These are phyloP conservation scores for Mycosarcoma mackinlayi DNA, from an alignment of 1,284 basidiomycete genomes.

Conservation along the genomic window DNA sequence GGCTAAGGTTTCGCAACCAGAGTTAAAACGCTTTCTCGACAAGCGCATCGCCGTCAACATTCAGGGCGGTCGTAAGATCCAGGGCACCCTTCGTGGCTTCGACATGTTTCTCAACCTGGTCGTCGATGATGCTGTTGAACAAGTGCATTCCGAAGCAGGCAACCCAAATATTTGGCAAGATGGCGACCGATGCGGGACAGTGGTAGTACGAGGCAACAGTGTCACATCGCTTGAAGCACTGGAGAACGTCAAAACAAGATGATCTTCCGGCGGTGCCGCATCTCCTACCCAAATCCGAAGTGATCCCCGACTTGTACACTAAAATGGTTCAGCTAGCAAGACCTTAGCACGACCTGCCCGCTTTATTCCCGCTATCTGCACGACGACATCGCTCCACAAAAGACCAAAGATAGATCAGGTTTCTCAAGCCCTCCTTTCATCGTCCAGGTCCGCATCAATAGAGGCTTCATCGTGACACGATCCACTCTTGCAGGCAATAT, in stretches of 20 bases:
- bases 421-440: too few species aligned
- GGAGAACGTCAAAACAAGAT: conserved; percentile 61
- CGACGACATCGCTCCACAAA: too few species aligned
- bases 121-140: conserved; percentile 93
- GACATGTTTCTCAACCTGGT: conserved; percentile 99
- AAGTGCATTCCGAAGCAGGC: conserved; percentile 75
- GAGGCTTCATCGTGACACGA: too few species aligned
- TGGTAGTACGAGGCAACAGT: conserved; percentile 66
- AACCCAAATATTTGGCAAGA: conserved; percentile 57
- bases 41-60: conserved; percentile 94
- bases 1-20: conserved; percentile 66
- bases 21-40: conserved; percentile 84
- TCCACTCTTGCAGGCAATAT: too few species aligned
- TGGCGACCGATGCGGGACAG: conserved; percentile 60
- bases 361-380: too few species aligned
- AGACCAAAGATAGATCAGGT: too few species aligned
- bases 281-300: neutral
- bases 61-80: conserved; percentile 94
- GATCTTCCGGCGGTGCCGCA: conserved; percentile 1
- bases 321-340: too few species aligned
- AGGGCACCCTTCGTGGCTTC: conserved; percentile 93
- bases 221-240: conserved; percentile 66
- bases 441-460: too few species aligned
- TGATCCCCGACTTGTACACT: neutral
- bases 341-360: too few species aligned